These are phyloP conservation scores for Hansenula sp. DNA, from an alignment of 1,139 yeast species.

Conservation along the genomic window DNA sequence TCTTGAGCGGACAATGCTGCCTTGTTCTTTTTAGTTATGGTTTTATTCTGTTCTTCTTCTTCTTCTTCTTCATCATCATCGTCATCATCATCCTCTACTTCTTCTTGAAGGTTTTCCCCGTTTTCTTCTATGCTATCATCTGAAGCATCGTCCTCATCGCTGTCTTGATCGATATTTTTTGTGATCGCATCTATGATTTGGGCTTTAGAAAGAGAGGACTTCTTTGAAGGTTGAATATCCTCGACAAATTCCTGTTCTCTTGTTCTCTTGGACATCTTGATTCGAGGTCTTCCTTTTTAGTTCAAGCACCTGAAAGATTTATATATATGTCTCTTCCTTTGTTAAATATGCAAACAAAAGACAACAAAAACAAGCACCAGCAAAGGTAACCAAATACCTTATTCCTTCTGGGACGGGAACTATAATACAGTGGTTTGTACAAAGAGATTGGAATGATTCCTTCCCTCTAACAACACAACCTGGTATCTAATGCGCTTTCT, in stretches of 20 bases:
- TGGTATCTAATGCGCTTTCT: background rate
- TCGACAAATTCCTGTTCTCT: slow-evolving; percentile 13
- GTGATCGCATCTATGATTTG: slow-evolving; percentile 16
- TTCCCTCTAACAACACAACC: background rate
- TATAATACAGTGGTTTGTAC: background rate
- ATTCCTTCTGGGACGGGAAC: background rate
- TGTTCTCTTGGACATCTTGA: slow-evolving; percentile 16
- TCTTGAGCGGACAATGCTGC: slow-evolving; percentile 65
- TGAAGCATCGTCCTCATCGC: slow-evolving; percentile 1
- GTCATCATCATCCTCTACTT: slow-evolving; percentile 12
- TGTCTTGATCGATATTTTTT: slow-evolving; percentile 2
- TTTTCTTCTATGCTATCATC: no score
- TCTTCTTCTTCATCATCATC: slow-evolving; percentile 3
- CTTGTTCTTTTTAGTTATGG: slow-evolving; percentile 8
- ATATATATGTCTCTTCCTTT: background rate
- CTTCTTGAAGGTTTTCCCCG: background rate
- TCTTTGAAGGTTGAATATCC: slow-evolving; percentile 14
- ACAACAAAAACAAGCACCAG: background rate
- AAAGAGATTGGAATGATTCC: background rate
- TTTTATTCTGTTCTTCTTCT: background rate
- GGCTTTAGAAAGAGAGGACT: slow-evolving; percentile 14
- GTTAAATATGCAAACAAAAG: background rate
- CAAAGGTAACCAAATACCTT: background rate
- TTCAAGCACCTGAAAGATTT: no score
- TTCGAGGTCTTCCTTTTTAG: no score